These are phyloP conservation scores for Colletotrichum sp. DNA, from an alignment of 2,329 filamentous ascomycete genomes.

Conservation along the genomic window DNA sequence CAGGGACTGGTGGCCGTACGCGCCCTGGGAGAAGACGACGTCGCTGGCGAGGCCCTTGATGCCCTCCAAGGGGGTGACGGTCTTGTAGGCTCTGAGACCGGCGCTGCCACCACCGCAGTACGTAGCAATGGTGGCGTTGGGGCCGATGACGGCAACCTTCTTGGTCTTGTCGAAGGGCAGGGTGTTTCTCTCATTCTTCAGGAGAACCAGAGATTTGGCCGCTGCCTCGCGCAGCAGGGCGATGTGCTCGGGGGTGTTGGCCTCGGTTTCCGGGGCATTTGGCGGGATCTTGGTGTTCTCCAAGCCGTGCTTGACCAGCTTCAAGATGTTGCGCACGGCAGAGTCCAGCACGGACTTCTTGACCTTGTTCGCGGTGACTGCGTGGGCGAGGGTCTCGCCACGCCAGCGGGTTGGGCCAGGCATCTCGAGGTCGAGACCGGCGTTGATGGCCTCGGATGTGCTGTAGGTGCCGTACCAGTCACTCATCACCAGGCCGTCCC, in stretches of 20 bases:
- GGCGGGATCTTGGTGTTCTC: slow-evolving; percentile 48
- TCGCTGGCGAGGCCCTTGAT: slow-evolving; percentile 26
- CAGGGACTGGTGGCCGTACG: slow-evolving; percentile 35
- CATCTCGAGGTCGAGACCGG: slow-evolving; percentile 42
- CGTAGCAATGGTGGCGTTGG: slow-evolving; percentile 48
- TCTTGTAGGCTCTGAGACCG: slow-evolving; percentile 33
- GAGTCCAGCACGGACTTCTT: slow-evolving; percentile 58
- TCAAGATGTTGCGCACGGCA: slow-evolving; percentile 33
- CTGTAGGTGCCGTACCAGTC: slow-evolving; percentile 66
- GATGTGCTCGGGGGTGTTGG: slow-evolving; percentile 66
- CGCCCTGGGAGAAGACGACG: slow-evolving; percentile 28
- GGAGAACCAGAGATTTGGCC: slow-evolving; percentile 64
- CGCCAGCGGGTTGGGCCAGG: slow-evolving; percentile 38
- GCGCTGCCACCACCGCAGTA: slow-evolving; percentile 39
- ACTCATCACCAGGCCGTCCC: slow-evolving; percentile 62
- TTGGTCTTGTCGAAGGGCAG: slow-evolving; percentile 58
- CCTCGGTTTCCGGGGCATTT: slow-evolving; percentile 55
- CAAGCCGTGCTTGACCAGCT: slow-evolving; percentile 46
- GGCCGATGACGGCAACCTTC: slow-evolving; percentile 55
- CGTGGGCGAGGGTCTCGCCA: slow-evolving; percentile 51
- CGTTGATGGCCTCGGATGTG: slow-evolving; percentile 33
- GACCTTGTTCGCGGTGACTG: slow-evolving; percentile 61
- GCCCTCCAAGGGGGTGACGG: slow-evolving; percentile 33
- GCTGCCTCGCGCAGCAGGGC: slow-evolving; percentile 39
- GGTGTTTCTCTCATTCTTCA: slow-evolving; percentile 72